Percentiles rank a stretch among this genome's conserved stretches.
Conservation (phyloP, 1,284 basidiomycete species). For the Chondrostereum purpureum region DNA sequence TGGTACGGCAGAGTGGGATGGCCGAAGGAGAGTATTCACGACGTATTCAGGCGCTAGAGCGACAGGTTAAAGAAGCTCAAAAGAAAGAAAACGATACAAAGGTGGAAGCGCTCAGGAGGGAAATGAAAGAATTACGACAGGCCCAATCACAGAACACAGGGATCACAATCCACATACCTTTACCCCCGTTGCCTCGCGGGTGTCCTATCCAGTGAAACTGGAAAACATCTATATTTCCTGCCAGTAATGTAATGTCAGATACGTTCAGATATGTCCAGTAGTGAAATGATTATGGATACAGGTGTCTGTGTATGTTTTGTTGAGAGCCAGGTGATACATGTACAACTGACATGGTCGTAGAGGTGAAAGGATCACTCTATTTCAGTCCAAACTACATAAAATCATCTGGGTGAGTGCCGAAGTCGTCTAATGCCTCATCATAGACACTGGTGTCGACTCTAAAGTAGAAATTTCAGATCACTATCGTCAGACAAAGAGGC, state of each 20-base stretch:
- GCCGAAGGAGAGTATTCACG: neutral
- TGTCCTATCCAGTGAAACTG: no score
- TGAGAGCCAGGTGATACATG: no score
- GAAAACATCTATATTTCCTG: no score
- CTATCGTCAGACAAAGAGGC: constrained; percentile 4
- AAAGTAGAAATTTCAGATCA: constrained; percentile 8
- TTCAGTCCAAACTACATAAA: constrained; percentile 55
- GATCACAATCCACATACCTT: no score
- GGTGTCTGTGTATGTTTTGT: no score
- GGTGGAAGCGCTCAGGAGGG: neutral
- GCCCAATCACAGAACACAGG: no score
- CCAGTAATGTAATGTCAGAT: no score
- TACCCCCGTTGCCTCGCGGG: no score
- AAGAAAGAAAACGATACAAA: neutral
- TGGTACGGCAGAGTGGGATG: neutral
- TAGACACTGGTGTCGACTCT: constrained; percentile 73
- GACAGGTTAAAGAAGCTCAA: neutral
- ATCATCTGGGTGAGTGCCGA: constrained; percentile 60
- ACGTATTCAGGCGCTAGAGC: constrained; percentile 6
- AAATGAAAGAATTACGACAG: neutral
- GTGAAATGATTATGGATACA: no score
- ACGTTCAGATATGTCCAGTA: no score
- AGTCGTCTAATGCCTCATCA: constrained; percentile 83
- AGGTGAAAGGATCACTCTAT: neutral
- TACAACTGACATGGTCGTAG: no score